Base-by-base conservation (phyloP, 2,329 filamentous ascomycete genomes). In the Chaetomiaceae sp. region DNA sequence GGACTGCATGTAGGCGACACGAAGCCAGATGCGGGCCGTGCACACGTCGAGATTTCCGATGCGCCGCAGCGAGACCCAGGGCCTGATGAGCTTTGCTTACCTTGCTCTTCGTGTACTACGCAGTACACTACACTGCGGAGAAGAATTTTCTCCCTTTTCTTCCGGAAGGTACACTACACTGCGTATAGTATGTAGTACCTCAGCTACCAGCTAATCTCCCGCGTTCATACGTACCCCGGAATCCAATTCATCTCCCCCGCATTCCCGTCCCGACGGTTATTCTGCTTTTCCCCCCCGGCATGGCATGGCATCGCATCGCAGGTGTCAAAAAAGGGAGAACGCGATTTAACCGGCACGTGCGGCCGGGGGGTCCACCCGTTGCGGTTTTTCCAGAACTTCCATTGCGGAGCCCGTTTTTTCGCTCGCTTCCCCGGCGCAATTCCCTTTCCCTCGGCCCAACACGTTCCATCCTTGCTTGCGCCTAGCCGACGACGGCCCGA, bases 381-480 rank as follows among this genome's bases (percentile, higher is more conserved):
- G 33, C 6, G 24, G 41, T 24, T 33, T 47, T 50, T 51, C 49
- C 45, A 51, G 49, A 51, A 51, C 42, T n/a, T n/a, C n/a, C n/a
- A 51, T 46, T 46, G 36, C 38, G 39, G 42, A 34, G 24, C 38
- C 41, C 17, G 32, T 18, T 12, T 3, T 14, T 8, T 20, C 4
- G 32, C 24, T 32, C 22, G 19, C 20, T 15, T 2, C 17, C 17
- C 22, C 42, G 42, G 36, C 33, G 26, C 20, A 47, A 50, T 42
- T 45, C 18, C 45, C 19, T 48, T 40, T 26, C 32, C 40, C 37
- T 51, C 38, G 49, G 49, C 20, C 42, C 30, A 38, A 29, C 42
- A 26, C 17, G 15, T 39, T 48, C 49, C n/a, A n/a, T n/a, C n/a
- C n/a, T n/a, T n/a, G n/a, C 49, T 48, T 46, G 41, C 39, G 26